These are phyloP conservation scores for Rhododendron mucronatum DNA, from an alignment of 148 eudicot genomes.

Conservation along the genomic window DNA sequence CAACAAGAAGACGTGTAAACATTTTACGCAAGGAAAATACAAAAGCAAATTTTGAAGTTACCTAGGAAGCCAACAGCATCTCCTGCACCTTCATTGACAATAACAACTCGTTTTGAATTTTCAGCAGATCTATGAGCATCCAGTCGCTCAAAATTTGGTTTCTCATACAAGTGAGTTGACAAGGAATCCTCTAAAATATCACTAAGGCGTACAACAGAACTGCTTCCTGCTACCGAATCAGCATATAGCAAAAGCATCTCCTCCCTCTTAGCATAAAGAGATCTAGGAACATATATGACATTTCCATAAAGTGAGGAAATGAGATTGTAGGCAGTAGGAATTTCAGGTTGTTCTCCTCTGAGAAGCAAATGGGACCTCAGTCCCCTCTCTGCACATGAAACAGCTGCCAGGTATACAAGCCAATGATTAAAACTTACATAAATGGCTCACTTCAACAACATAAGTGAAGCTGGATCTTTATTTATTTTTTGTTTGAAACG, in stretches of 20 bases:
- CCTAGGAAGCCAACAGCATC: constrained; percentile 79
- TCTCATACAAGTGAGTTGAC: constrained; percentile 13
- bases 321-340: constrained; percentile 74
- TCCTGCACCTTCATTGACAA: constrained; percentile 91
- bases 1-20: neutral
- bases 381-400: constrained; percentile 88
- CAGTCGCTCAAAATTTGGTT: constrained; percentile 3
- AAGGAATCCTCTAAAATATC: constrained; percentile 49
- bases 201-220: constrained; percentile 50
- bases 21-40: neutral
- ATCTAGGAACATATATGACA: constrained; percentile 72
- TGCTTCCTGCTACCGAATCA: constrained; percentile 46
- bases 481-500: neutral
- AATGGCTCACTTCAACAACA: neutral
- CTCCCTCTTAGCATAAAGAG: constrained; percentile 67
- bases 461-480: neutral
- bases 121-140: constrained; percentile 19
- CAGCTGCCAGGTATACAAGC: constrained; percentile 51
- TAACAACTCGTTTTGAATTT: constrained; percentile 45
- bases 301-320: constrained; percentile 72
- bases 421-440: neutral
- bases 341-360: constrained; percentile 86
- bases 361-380: constrained; percentile 79
- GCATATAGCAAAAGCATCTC: constrained; percentile 76
- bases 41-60: constrained; percentile 19